Percentiles rank a stretch among this genome's conserved stretches.
Conservation (phyloP, 495 filamentous ascomycete species). For the Lophium mytilinum region DNA sequence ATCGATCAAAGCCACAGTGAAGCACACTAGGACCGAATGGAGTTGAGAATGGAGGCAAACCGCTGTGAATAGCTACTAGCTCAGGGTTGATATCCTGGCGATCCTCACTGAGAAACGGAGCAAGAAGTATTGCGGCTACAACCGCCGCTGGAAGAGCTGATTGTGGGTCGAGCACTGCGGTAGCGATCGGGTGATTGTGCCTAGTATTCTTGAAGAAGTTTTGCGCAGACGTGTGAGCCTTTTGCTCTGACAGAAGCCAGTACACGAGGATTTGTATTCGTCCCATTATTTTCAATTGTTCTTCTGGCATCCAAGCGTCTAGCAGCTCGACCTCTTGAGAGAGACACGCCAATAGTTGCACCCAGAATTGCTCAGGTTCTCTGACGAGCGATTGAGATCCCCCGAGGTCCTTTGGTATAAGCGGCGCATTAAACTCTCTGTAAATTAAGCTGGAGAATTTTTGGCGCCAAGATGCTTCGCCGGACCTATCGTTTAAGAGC, state of each 20-base stretch:
- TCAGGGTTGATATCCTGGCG: constrained; percentile 3
- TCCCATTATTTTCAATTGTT: constrained; percentile 1
- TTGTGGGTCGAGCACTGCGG: constrained; percentile 15
- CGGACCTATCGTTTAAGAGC: background rate
- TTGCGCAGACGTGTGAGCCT: constrained; percentile 22
- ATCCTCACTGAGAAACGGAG: constrained; percentile 5
- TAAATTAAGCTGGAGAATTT: constrained; percentile 16
- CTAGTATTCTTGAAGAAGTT: constrained; percentile 25
- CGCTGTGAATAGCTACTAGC: background rate
- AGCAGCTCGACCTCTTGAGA: background rate
- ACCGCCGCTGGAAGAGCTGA: constrained; percentile 3
- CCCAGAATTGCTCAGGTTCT: constrained; percentile 5
- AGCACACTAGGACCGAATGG: constrained; percentile 29
- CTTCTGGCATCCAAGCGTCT: background rate
- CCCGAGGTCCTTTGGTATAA: constrained; percentile 21
- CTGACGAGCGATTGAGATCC: constrained; percentile 5
- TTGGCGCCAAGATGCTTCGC: constrained; percentile 2
- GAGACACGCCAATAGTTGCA: constrained; percentile 1
- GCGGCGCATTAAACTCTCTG: constrained; percentile 21
- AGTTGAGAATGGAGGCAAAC: constrained; percentile 13
- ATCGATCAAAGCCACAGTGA: constrained; percentile 19
- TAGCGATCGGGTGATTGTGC: constrained; percentile 18
- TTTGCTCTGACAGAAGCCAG: constrained; percentile 25
- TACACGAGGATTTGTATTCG: constrained; percentile 25
- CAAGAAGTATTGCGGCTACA: constrained; percentile 5